These are phyloP conservation scores for Davidsoniella virescens DNA, from an alignment of 2,329 filamentous ascomycete species.

Conservation along the genomic window DNA sequence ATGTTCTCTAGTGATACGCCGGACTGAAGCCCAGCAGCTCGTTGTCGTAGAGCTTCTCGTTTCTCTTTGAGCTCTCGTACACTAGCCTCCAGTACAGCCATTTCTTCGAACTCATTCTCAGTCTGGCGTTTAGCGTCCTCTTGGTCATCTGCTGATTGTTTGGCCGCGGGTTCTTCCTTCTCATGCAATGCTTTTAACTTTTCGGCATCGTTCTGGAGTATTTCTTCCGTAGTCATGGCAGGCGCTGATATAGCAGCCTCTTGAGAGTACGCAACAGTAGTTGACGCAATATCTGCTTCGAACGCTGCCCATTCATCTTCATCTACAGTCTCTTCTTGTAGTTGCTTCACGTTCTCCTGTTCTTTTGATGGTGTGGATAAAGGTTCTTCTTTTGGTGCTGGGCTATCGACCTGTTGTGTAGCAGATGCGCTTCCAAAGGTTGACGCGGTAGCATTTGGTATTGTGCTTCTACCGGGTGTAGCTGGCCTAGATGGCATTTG, in stretches of 20 bases:
- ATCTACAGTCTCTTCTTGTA: constrained; percentile 26
- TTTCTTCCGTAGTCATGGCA: constrained; percentile 47
- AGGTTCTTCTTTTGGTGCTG: constrained; percentile 20
- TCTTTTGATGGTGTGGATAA: constrained; percentile 12
- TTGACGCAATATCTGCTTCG: constrained; percentile 58
- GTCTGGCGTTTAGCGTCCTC: constrained; percentile 61
- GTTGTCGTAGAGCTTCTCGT: constrained; percentile 43
- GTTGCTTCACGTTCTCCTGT: constrained; percentile 6
- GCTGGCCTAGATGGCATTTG: constrained; percentile 48
- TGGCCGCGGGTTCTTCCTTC: constrained; percentile 34
- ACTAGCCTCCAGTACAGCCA: constrained; percentile 61
- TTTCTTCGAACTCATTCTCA: constrained; percentile 67
- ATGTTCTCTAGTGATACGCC: no score
- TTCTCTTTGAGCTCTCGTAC: constrained; percentile 53
- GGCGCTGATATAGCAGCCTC: constrained; percentile 48
- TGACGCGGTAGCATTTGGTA: constrained; percentile 3
- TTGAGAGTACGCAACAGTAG: constrained; percentile 21
- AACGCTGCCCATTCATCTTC: constrained; percentile 80
- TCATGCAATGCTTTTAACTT: constrained; percentile 31
- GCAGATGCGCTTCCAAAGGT: constrained; percentile 11
- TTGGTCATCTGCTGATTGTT: constrained; percentile 46
- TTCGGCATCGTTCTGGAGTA: constrained; percentile 29
- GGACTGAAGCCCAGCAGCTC: no score
- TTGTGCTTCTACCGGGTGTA: constrained; percentile 30
- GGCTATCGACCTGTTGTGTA: not conserved